Percentiles rank a stretch among this genome's conserved stretches.
phyloP scores from a whole-genome alignment of 129 eudicot species.

The Silybum marianum region DNA sequence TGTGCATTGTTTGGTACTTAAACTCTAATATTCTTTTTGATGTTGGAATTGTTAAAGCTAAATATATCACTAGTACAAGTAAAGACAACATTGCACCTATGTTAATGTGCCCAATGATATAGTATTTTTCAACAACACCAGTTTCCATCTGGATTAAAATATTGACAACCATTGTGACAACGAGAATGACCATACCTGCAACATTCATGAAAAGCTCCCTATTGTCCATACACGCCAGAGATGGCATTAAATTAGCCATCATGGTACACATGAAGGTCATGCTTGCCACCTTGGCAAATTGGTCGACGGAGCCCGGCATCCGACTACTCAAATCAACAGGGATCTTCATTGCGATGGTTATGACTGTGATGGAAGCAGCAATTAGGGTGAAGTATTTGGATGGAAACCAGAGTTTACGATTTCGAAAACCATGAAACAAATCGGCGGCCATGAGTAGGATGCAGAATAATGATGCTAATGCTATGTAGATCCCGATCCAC shows the following conservation, averaged over 20 bases:
- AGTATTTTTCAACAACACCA: neutral
- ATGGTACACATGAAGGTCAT: neutral
- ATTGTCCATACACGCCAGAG: neutral
- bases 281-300: neutral
- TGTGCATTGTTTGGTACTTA: constrained; percentile 15
- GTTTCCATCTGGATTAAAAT: constrained; percentile 19
- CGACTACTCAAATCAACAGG: constrained; percentile 23
- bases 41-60: constrained; percentile 12
- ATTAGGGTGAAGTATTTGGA: constrained; percentile 23
- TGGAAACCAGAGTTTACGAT: constrained; percentile 27
- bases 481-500: neutral
- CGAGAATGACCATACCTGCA: neutral
- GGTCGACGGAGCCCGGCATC: neutral
- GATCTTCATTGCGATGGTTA: constrained; percentile 38
- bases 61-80: neutral
- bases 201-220: neutral
- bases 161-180: constrained; percentile 20
- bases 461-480: constrained; percentile 31
- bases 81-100: neutral
- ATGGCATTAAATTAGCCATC: neutral
- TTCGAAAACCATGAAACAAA: constrained; percentile 18
- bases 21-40: constrained; percentile 10
- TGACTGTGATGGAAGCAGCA: constrained; percentile 28
- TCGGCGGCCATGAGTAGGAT: constrained; percentile 30
- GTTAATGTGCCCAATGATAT: neutral